Conservation (phyloP, 768 basidiomycete species). For the Obba rivulosa region DNA sequence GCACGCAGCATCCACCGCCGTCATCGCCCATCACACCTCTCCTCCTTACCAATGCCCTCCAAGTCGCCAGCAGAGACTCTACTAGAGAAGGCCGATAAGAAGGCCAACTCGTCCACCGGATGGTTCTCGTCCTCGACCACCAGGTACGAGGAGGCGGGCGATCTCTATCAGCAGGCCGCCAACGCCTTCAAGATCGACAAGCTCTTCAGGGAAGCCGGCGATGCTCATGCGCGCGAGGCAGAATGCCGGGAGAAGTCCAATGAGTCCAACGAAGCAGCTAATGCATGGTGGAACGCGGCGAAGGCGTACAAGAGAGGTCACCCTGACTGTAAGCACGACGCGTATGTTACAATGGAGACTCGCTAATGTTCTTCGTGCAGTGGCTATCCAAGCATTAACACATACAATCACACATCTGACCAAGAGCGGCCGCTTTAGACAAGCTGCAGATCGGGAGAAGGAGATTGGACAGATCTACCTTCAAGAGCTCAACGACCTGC, state of each 20-base stretch:
- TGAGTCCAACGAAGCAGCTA: conserved; percentile 91
- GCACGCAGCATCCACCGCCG: background rate
- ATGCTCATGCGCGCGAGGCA: conserved; percentile 89
- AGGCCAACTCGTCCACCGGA: conserved; percentile 71
- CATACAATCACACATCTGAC: conserved; percentile 84
- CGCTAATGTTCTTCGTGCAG: conserved; percentile 33
- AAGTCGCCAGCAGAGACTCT: conserved; percentile 75
- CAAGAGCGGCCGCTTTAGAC: conserved; percentile 83
- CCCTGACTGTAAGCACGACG: conserved; percentile 61
- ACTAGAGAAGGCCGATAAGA: conserved; percentile 90
- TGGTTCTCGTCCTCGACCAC: conserved; percentile 85
- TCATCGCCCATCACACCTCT: background rate
- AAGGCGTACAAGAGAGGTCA: conserved; percentile 91
- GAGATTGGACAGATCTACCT: conserved; percentile 93
- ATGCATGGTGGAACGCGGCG: conserved; percentile 97
- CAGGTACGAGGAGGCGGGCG: conserved; percentile 94
- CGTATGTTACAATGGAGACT: background rate
- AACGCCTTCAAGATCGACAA: conserved; percentile 93
- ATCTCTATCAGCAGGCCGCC: conserved; percentile 91
- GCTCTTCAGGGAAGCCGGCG: conserved; percentile 86
- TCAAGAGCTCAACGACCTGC: conserved; percentile 74
- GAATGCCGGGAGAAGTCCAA: conserved; percentile 88
- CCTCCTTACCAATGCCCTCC: conserved; percentile 44
- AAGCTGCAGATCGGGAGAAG: conserved; percentile 97
- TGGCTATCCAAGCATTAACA: conserved; percentile 82